Evolutionary conservation across 2,329 filamentous ascomycete species (phyloP), one percentile per base, ranked within the genome.

Genomic region (Penicillium capsulatum): DNA sequence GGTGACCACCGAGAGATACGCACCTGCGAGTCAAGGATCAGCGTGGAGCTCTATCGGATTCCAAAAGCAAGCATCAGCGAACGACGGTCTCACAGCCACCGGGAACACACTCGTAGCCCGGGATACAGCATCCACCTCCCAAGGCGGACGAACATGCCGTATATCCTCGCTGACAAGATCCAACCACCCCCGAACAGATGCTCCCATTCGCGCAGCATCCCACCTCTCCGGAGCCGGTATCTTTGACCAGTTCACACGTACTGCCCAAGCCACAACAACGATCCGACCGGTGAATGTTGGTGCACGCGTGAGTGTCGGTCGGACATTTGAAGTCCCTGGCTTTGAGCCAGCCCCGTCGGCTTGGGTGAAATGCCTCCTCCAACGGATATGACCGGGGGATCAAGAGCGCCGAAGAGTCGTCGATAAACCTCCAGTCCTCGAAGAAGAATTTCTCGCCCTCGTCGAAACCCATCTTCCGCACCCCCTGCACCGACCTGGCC

Each of bases 51-150:
- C 9, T 9, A 22, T 22, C 5, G 5, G 19, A 5, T 22, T 5
- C 5, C 5, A 22, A 22, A 22, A 22, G 19, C 19, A 5, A 5
- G 9, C 9, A 22, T 5, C n/a, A 24, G 22, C 11, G 11, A 24
- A 24, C 11, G 8, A 6, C 10, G 9, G 15, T 3, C 15, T 22
- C 20, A 74, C 79, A 83, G 38, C 78, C 79, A 43, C 72, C 66
- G 36, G 69, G 69, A 27, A 73, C 68, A 59, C 80, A 83, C 6
- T 64, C 65, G 54, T 77, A 81, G 0, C 76, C 77, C 3, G 77
- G 76, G 24, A 81, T 68, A 63, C 79, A 83, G 50, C 79, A 83
- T 1, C 78, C 80, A 2, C 77, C 78, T 29, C 78, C 79, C 3
- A 69, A 53, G 31, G 66, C 70, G 31, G 69, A 66, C 2, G 76